Base-by-base conservation (phyloP, 345 rosid species). In the Eutrema yunnanense region DNA sequence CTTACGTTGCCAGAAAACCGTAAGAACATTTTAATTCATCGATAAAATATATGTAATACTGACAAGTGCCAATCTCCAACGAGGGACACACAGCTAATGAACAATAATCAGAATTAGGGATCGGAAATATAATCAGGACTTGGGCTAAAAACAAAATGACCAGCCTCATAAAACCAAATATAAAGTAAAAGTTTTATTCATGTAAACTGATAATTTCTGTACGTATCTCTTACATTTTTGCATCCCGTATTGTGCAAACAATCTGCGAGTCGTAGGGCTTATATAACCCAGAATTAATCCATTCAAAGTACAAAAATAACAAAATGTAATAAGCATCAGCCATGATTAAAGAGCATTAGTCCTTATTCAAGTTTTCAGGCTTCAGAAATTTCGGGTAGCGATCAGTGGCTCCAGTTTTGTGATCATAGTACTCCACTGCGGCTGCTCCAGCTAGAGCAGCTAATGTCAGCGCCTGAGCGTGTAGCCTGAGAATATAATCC, bases 371-470 rank as follows among this genome's bases (percentile, higher is more conserved):
- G 32, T 77, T 77, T 9, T 84, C 83, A 11, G 76, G 77, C 19
- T 86, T 87, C 57, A 85, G 69, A 77, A 64, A 81, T 30, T 82
- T 84, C 0, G 94, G 78, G 47, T 83, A 86, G 4, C 81, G 82
- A 5, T 88, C 89, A 79, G 90, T 81, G 2, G 76, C 53, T 65
- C 84, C 88, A 10, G 79, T 43, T 47, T 82, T 84, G 69, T 84
- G 97, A 59, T 95, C 99, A 22, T 86, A 87, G 83, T 85, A 92
- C 79, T 95, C 99, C 0, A 88, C 98, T 9, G 76, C 79, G 0
- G 96, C 99, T 73, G 96, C 97, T 60, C 99, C 99, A 33, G 89
- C 96, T 5, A 95, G 75, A 8, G 99, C 97, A 9, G 92, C 97
- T 59, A 95, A 83, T 0, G 97, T 92, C 51, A 95, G 81, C 8